phyloP scores from a whole-genome alignment of 139 green algal genomes.

The Pleodorina starrii region DNA sequence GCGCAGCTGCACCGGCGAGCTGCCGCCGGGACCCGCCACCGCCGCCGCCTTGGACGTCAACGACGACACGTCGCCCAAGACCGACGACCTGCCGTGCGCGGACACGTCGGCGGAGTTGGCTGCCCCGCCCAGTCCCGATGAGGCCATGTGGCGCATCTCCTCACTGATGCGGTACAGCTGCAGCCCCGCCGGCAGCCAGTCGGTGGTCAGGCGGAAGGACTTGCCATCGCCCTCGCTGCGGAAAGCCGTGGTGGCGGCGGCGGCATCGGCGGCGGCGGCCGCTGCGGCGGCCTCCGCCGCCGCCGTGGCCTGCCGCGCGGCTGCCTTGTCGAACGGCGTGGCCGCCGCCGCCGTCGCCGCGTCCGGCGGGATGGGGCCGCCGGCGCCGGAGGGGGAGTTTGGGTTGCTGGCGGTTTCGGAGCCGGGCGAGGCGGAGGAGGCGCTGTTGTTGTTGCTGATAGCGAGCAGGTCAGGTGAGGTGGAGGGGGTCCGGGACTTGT shows the following conservation, averaged over 20 bases:
- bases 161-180: conserved; percentile 38
- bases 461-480: background rate
- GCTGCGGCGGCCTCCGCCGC: no score
- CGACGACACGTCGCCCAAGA: no score
- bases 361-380: no score
- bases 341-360: background rate
- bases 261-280: background rate
- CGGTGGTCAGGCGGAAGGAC: conserved; percentile 13
- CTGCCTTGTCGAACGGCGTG: background rate
- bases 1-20: background rate
- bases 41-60: background rate
- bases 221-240: background rate
- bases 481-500: background rate
- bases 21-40: background rate
- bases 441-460: background rate
- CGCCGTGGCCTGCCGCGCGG: background rate
- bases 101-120: background rate
- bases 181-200: background rate
- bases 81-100: background rate
- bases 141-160: conserved; percentile 28
- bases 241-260: background rate
- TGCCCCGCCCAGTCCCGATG: background rate
- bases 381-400: background rate
- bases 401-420: background rate
- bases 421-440: background rate